Evolutionary conservation across 2,329 filamentous ascomycete species (phyloP).

Genomic region (Talaromyces sp.): DNA sequence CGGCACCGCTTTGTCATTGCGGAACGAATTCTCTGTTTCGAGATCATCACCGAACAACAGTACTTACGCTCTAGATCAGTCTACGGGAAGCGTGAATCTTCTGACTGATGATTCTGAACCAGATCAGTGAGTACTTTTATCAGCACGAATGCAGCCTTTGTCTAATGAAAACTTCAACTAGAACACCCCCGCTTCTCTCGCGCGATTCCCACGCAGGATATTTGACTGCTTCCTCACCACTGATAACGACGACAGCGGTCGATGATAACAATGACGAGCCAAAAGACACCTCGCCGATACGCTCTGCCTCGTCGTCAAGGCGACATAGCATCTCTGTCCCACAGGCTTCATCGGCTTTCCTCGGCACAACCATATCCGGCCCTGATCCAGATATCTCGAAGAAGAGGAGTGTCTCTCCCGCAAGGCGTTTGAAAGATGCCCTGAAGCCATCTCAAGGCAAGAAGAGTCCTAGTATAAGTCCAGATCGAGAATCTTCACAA

Average conservation of each 20-base stretch:
- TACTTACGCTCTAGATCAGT: slow-evolving; percentile 21
- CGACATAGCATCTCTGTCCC: slow-evolving; percentile 32
- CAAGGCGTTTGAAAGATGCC: slow-evolving; percentile 67
- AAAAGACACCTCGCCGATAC: slow-evolving; percentile 19
- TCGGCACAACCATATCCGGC: slow-evolving; percentile 28
- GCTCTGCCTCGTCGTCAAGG: slow-evolving; percentile 29
- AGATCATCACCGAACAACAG: slow-evolving; percentile 27
- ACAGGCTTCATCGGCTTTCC: slow-evolving; percentile 41
- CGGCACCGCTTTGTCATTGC: slow-evolving; percentile 20
- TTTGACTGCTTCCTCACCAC: slow-evolving; percentile 65
- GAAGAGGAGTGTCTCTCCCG: slow-evolving; percentile 65
- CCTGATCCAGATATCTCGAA: slow-evolving; percentile 37
- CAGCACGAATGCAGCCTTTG: not conserved
- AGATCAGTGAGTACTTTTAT: slow-evolving; percentile 34
- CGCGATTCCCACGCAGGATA: slow-evolving; percentile 66
- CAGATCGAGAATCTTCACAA: slow-evolving; percentile 44
- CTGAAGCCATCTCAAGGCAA: slow-evolving; percentile 56
- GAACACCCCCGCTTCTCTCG: slow-evolving; percentile 49
- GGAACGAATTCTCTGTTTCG: slow-evolving; percentile 24
- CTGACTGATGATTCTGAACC: slow-evolving; percentile 40
- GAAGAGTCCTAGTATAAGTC: slow-evolving; percentile 50
- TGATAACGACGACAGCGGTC: slow-evolving; percentile 57
- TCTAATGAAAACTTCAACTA: slow-evolving; percentile 22
- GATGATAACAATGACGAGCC: slow-evolving; percentile 35
- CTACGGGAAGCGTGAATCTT: slow-evolving; percentile 26